These are phyloP conservation scores for Atkinsonella texensis DNA, from an alignment of 2,329 filamentous ascomycete genomes.

Conservation along the genomic window DNA sequence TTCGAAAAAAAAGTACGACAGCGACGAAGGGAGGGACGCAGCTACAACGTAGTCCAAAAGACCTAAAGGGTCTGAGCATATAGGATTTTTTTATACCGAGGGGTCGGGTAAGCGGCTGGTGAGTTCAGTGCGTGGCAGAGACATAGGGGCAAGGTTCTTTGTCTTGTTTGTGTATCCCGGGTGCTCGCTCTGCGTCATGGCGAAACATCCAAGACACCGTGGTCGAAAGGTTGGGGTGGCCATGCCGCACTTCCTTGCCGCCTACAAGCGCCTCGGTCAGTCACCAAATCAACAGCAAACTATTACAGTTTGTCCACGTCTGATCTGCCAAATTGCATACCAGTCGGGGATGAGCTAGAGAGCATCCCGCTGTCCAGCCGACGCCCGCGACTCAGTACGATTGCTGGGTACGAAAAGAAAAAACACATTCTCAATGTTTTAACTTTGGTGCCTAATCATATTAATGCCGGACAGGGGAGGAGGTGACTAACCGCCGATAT, in stretches of 20 bases:
- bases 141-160: background rate
- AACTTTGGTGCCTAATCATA: no score
- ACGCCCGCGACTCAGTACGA: background rate
- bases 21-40: background rate
- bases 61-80: background rate
- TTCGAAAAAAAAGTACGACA: background rate
- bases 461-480: background rate
- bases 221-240: background rate
- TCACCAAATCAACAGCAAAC: background rate
- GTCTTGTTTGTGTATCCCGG: background rate
- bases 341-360: background rate
- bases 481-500: background rate
- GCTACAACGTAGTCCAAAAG: no score
- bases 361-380: background rate
- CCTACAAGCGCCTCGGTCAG: background rate
- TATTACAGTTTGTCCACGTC: background rate
- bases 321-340: background rate
- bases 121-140: background rate
- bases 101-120: conserved; percentile 1
- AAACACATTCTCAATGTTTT: no score
- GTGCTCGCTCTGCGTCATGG: background rate
- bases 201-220: background rate
- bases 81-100: background rate
- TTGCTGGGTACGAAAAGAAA: no score
- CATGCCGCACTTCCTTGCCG: conserved; percentile 1